Conservation (phyloP, 2,329 filamentous ascomycete genomes). For the Aspergillus arachidicola region DNA sequence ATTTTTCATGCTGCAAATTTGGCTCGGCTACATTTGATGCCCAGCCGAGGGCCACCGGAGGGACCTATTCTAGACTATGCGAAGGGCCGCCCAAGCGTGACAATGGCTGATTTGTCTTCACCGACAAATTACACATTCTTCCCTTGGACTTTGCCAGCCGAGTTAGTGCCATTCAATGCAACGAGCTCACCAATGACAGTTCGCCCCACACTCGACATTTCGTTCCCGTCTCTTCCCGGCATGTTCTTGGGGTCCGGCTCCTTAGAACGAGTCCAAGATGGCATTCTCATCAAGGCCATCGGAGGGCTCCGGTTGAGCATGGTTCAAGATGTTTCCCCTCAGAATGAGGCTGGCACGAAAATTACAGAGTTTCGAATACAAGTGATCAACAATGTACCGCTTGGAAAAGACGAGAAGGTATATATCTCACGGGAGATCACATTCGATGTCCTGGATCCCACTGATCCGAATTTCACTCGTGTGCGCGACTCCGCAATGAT, state of each 20-base stretch:
- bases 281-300: slow-evolving; percentile 63
- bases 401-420: slow-evolving; percentile 86
- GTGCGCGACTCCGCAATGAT: slow-evolving; percentile 72
- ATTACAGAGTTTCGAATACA: slow-evolving; percentile 60
- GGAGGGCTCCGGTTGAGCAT: slow-evolving; percentile 59
- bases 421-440: slow-evolving; percentile 77
- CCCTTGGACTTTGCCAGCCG: slow-evolving; percentile 85
- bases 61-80: slow-evolving; percentile 59
- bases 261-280: slow-evolving; percentile 60
- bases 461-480: slow-evolving; percentile 82
- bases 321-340: slow-evolving; percentile 48
- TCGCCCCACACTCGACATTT: slow-evolving; percentile 71
- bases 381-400: slow-evolving; percentile 75
- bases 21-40: slow-evolving; percentile 77
- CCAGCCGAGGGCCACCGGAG: slow-evolving; percentile 59
- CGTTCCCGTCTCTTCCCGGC: slow-evolving; percentile 62
- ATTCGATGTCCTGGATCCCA: slow-evolving; percentile 63
- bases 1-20: slow-evolving; percentile 88
- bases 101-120: slow-evolving; percentile 57
- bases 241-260: slow-evolving; percentile 50
- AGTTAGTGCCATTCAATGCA: slow-evolving; percentile 74
- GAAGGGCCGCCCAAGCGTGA: slow-evolving; percentile 57
- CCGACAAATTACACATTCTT: slow-evolving; percentile 82
- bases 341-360: slow-evolving; percentile 13
- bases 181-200: slow-evolving; percentile 73